A percentile compares a stretch with the other conserved stretches of the same genome.
Conservation (phyloP, 1,284 basidiomycete genomes). For the Austropuccinia psidii region DNA sequence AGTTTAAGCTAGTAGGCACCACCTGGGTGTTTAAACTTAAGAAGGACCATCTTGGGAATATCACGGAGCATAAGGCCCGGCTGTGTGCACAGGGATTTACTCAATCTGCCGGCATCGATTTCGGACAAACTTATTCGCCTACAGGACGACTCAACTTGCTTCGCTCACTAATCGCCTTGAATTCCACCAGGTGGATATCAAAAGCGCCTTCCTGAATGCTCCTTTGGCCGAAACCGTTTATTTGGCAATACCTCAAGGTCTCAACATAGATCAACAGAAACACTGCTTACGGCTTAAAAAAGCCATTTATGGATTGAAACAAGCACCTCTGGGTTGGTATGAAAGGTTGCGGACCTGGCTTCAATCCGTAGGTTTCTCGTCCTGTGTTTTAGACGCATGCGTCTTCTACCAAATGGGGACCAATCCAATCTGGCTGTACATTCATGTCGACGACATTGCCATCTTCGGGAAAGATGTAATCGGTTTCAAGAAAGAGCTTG, state of each 20-base stretch:
- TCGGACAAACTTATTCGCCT: neutral
- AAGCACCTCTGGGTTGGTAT: neutral
- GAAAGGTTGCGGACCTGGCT: neutral
- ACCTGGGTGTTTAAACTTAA: neutral
- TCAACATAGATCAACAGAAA: neutral
- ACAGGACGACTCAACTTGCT: neutral
- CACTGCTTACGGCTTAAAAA: neutral
- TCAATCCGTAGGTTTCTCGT: neutral
- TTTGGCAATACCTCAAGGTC: neutral
- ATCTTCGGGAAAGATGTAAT: no score
- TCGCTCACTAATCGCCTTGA: neutral
- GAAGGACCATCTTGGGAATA: neutral
- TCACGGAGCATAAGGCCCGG: neutral
- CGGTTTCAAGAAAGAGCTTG: no score
- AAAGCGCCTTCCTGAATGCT: neutral
- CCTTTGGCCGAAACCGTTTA: neutral
- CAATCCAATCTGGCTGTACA: neutral
- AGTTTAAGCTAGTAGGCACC: neutral
- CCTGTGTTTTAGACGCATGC: neutral
- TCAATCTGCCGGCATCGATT: neutral
- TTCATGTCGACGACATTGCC: neutral
- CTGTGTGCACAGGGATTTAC: neutral
- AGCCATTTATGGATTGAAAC: slow-evolving; percentile 13
- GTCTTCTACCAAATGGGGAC: neutral
- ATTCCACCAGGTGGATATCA: neutral